Evolutionary conservation across 2,329 filamentous ascomycete genomes (phyloP).

Genomic region (Emergomyces pasteurianus): DNA sequence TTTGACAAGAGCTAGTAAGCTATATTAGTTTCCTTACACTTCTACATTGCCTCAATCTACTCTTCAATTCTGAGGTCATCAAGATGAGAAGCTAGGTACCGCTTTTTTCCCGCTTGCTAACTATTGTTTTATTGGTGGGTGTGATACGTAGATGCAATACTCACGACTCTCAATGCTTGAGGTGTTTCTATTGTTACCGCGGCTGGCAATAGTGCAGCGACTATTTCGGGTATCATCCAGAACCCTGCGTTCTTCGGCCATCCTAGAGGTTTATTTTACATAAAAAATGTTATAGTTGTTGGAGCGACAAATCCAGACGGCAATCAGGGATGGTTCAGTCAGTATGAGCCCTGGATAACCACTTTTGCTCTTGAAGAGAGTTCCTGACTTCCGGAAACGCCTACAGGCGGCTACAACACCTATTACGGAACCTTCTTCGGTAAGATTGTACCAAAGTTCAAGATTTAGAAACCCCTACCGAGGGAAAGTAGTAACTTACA

Average conservation of each 20-base stretch:
- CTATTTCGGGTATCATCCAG: neutral
- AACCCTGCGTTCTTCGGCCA: neutral
- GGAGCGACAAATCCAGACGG: neutral
- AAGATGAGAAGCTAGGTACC: neutral
- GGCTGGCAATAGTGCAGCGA: neutral
- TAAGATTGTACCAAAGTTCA: neutral
- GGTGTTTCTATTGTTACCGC: neutral
- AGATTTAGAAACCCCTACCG: neutral
- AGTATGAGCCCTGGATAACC: neutral
- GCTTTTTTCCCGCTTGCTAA: neutral
- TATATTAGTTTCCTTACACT: neutral
- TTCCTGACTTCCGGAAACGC: neutral
- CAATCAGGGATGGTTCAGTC: neutral
- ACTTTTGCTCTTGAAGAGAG: neutral
- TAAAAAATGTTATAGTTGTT: neutral
- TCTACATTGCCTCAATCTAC: neutral
- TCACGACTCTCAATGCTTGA: neutral
- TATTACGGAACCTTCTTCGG: neutral
- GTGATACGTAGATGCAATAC: neutral
- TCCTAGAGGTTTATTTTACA: neutral
- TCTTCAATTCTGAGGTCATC: neutral
- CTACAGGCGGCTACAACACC: neutral
- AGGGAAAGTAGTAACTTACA: neutral
- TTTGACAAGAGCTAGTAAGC: neutral
- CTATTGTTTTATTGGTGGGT: neutral